Conservation (phyloP, 768 basidiomycete genomes). For the Gautieria morchelliformis region DNA sequence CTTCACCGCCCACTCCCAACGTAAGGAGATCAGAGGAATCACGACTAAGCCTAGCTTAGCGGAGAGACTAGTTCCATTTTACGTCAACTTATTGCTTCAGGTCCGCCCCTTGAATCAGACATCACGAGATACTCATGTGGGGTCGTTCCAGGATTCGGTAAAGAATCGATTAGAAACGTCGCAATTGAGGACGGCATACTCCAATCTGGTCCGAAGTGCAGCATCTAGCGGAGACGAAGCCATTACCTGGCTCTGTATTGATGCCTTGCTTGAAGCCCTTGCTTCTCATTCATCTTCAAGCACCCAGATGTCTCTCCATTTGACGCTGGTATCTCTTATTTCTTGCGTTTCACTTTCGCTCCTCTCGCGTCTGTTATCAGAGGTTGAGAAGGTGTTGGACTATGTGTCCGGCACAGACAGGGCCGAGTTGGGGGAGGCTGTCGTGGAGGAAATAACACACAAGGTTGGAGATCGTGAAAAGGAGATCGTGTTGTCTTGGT, state of each 20-base stretch:
- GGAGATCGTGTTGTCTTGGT: conserved; percentile 61
- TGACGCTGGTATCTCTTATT: conserved; percentile 56
- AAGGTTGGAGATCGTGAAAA: conserved; percentile 62
- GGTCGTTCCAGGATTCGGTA: conserved; percentile 42
- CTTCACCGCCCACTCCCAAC: conserved; percentile 50
- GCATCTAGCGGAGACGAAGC: conserved; percentile 32
- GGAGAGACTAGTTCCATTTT: conserved; percentile 62
- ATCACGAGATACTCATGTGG: too few species aligned
- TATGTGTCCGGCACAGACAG: conserved; percentile 17
- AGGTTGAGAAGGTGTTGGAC: conserved; percentile 29
- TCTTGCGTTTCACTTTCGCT: conserved; percentile 50
- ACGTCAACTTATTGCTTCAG: conserved; percentile 59
- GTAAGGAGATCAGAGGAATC: conserved; percentile 10
- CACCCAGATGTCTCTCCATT: conserved; percentile 33
- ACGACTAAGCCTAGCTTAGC: conserved; percentile 30
- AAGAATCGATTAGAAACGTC: conserved; percentile 49
- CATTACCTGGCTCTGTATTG: conserved; percentile 65
- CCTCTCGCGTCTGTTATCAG: conserved; percentile 45
- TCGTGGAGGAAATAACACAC: conserved; percentile 57
- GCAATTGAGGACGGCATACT: conserved; percentile 67
- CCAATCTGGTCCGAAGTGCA: conserved; percentile 60
- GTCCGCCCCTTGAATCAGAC: conserved; percentile 24
- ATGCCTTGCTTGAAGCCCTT: conserved; percentile 33
- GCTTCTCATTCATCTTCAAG: conserved; percentile 12
- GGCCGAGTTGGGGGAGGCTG: conserved; percentile 41